A percentile compares a stretch with the other conserved stretches of the same genome.
Conservation (phyloP, 768 basidiomycete species). For the Suillus lakei region DNA sequence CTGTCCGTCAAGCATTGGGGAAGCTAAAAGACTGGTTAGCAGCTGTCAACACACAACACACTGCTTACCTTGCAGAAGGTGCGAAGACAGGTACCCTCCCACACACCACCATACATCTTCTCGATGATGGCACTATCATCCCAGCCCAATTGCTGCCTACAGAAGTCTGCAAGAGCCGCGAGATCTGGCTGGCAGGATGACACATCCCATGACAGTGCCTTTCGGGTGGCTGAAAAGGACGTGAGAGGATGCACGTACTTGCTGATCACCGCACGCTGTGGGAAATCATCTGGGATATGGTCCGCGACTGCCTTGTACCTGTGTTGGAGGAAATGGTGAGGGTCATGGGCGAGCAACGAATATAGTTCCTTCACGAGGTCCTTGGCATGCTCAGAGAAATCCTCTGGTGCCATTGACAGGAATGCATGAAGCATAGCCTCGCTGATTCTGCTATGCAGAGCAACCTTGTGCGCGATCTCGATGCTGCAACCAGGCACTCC, state of each 20-base stretch:
- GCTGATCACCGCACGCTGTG: conserved; percentile 4
- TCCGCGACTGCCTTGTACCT: too few relatives aligned
- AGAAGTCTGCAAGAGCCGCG: not conserved
- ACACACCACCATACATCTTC: not conserved
- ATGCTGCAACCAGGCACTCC: conserved; percentile 3
- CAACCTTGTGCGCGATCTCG: conserved; percentile 1
- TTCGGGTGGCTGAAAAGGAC: not conserved
- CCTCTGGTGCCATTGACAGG: not conserved
- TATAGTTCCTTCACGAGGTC: too few relatives aligned
- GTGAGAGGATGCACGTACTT: not conserved
- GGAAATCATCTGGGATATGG: not conserved
- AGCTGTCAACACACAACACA: not conserved
- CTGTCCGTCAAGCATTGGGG: not conserved
- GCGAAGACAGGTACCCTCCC: not conserved
- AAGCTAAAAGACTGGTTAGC: not conserved
- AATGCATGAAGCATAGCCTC: not conserved
- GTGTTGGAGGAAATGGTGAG: too few relatives aligned
- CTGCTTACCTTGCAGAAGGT: not conserved
- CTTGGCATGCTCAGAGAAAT: not conserved
- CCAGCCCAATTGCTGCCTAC: not conserved
- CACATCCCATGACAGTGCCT: not conserved
- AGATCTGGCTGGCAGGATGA: not conserved
- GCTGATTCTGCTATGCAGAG: not conserved
- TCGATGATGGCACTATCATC: not conserved
- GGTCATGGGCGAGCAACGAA: too few relatives aligned